These are phyloP conservation scores for Triticum aestivum DNA, from an alignment of 176 grass and related monocot genomes.

Conservation along the genomic window DNA sequence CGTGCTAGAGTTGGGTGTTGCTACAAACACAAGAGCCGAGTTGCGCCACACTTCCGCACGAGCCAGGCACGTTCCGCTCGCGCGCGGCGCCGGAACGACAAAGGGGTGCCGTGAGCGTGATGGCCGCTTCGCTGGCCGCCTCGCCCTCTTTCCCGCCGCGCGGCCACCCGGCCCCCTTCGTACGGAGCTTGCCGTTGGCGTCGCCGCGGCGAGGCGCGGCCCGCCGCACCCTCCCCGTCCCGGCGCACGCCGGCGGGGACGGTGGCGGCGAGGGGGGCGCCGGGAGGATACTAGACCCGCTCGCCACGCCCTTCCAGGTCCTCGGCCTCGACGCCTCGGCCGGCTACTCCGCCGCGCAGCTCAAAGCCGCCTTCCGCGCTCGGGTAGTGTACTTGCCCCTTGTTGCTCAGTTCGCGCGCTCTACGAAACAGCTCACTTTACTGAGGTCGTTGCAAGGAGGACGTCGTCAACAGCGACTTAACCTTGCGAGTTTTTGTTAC, in stretches of 20 bases:
- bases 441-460: background rate
- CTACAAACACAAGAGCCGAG: no score
- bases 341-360: conserved; percentile 41
- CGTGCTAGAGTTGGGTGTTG: no score
- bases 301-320: conserved; percentile 49
- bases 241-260: conserved; percentile 1
- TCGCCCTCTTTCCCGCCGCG: background rate
- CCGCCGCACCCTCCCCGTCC: background rate
- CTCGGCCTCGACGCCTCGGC: conserved; percentile 46
- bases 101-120: background rate
- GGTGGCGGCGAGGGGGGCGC: background rate
- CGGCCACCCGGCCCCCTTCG: background rate
- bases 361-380: conserved; percentile 60
- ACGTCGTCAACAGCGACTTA: background rate
- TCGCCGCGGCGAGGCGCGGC: background rate
- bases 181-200: background rate
- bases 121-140: conserved; percentile 15
- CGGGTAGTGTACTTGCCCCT: conserved; percentile 27
- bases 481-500: conserved; percentile 9
- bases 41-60: background rate
- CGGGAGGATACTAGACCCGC: conserved; percentile 49
- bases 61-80: background rate
- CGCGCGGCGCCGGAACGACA: background rate
- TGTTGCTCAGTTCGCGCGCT: no score
- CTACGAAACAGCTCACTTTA: no score